Evolutionary conservation across 768 basidiomycete species (phyloP), one percentile per base, ranked within the genome.

Genomic region (Porpolomopsis calyptriformis): DNA sequence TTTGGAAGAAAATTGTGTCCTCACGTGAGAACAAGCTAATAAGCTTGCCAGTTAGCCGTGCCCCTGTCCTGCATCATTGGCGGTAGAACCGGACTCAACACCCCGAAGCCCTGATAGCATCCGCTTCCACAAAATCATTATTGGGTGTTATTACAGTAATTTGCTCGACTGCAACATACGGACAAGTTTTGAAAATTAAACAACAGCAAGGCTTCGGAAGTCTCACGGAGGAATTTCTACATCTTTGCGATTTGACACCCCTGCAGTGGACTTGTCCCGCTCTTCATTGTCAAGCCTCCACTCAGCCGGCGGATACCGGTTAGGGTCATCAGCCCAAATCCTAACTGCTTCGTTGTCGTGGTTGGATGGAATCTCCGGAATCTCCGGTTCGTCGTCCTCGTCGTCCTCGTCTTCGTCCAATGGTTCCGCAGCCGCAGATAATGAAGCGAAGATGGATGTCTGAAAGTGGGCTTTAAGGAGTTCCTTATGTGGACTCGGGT

Each of bases 341-440:
- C 27, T 42, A 20, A 42, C 40, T 29, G 19, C 18, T 42, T 42
- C 40, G 19, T 42, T 42, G 24, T 42, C 27, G 40, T 23, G 24
- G 40, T 25, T 42, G 19, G 24, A 42, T 23, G 37, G 37, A 39
- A 39, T 16, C 37, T 39, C 20, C 37, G 37, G 37, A 38, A 38
- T 6, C 40, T 42, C 40, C 24, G 24, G 19, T 42, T 42, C 19
- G 40, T 44, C 43, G 25, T 43, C 40, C 10, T 41, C 40, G 10
- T 43, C 42, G 8, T 43, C 42, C 7, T 43, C 43, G 24, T 44
- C 43, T 5, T 44, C 43, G 24, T 44, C 43, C 43, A 31, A 29
- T 44, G 31, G 43, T 31, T 35, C 31, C 12, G 43, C 33, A 31
- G 43, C 43, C 26, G 43, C 43, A 31, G 24, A 22, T 24, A 41